Conservation (phyloP, 345 rosid genomes). For the Isatis tinctoria region DNA sequence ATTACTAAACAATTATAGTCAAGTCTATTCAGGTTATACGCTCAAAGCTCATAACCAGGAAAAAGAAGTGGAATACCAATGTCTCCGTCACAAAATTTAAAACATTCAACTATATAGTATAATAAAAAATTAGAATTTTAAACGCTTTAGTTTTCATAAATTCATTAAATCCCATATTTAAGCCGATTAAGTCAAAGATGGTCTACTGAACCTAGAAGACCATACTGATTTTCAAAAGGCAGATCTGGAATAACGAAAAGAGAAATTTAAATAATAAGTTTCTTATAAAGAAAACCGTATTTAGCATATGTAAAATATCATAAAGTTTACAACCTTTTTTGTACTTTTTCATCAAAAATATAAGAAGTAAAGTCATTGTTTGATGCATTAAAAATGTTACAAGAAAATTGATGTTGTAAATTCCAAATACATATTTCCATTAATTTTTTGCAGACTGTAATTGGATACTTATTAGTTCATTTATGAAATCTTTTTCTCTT, state of each 20-base stretch:
- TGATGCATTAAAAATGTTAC: background rate
- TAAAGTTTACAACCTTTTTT: background rate
- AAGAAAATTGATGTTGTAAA: background rate
- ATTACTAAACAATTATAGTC: background rate
- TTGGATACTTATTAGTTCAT: background rate
- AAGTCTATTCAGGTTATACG: conserved; percentile 23
- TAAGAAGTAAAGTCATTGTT: background rate
- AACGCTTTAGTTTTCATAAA: background rate
- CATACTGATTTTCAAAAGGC: conserved; percentile 15
- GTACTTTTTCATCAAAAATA: background rate
- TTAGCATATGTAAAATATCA: background rate
- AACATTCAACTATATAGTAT: conserved; percentile 10
- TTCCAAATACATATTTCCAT: background rate
- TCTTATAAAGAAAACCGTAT: background rate
- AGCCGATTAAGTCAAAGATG: conserved; percentile 30
- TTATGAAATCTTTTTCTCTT: background rate
- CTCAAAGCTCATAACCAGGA: conserved; percentile 34
- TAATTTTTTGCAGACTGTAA: background rate
- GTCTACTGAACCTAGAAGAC: conserved; percentile 31
- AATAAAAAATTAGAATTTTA: background rate
- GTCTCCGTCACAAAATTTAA: conserved; percentile 15
- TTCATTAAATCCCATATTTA: background rate
- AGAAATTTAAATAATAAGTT: background rate
- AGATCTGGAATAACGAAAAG: background rate
- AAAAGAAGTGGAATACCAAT: conserved; percentile 19